These are phyloP conservation scores for Fusarium annulatum DNA, from an alignment of 2,329 filamentous ascomycete genomes.

Conservation along the genomic window DNA sequence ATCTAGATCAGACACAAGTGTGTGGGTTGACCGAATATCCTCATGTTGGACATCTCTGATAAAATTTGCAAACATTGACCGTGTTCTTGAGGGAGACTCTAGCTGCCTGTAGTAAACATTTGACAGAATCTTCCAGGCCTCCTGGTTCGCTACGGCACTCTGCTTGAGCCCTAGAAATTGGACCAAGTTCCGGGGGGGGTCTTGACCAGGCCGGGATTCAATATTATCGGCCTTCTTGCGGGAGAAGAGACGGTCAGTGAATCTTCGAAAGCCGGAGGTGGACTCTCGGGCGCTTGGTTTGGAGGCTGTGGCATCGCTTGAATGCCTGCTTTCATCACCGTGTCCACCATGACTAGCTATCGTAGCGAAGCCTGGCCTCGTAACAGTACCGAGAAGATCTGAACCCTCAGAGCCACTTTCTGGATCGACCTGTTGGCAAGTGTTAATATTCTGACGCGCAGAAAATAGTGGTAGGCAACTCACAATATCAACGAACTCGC, in stretches of 20 bases:
- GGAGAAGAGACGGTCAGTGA: background rate
- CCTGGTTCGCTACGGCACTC: fast-evolving
- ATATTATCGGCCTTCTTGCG: background rate
- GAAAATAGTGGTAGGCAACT: background rate
- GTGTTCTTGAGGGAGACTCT: fast-evolving
- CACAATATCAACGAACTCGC: background rate
- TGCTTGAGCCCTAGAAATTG: fast-evolving
- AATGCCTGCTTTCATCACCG: no score
- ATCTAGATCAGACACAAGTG: fast-evolving
- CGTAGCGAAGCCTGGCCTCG: no score
- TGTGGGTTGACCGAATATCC: fast-evolving
- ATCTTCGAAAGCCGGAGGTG: background rate
- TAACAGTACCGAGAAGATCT: no score
- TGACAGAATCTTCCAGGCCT: fast-evolving
- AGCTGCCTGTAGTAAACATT: fast-evolving
- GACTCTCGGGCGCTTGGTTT: background rate
- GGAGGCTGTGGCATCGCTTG: no score
- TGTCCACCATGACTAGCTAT: fast-evolving
- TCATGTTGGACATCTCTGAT: background rate
- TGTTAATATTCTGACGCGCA: fast-evolving
- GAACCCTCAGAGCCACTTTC: no score
- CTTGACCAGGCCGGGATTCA: no score
- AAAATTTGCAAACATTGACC: background rate
- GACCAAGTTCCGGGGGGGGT: no score
- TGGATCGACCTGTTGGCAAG: fast-evolving